Evolutionary conservation across 176 grass and related monocot species (phyloP).

Genomic region (Saccharum spontaneum): DNA sequence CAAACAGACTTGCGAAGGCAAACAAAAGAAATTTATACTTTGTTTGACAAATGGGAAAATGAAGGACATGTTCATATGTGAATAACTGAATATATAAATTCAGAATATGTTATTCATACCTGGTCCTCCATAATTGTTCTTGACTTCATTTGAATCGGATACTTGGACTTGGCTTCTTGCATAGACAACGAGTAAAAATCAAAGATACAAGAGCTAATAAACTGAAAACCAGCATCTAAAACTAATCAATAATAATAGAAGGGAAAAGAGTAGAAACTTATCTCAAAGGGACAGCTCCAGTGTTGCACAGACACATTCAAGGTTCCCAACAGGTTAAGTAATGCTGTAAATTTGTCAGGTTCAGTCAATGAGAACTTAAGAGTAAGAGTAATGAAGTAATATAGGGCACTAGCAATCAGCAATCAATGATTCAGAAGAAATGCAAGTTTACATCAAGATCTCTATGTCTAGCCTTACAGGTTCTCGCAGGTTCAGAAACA

Average conservation of each 20-base stretch:
- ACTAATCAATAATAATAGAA: background rate
- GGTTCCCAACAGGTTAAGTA: too few species aligned
- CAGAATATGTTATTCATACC: background rate
- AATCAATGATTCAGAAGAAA: background rate
- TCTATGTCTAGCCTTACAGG: background rate
- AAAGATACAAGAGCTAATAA: background rate
- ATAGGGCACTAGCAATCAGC: background rate
- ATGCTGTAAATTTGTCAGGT: background rate
- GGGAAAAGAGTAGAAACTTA: background rate
- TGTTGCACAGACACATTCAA: background rate
- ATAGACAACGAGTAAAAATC: background rate
- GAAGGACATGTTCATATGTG: too few species aligned
- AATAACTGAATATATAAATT: too few species aligned
- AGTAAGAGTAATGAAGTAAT: too few species aligned
- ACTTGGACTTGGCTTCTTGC: background rate
- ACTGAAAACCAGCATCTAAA: background rate
- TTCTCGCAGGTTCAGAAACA: background rate
- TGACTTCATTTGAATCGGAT: background rate
- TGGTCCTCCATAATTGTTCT: background rate
- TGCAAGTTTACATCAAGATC: background rate
- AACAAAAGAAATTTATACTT: too few species aligned
- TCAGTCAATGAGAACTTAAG: background rate
- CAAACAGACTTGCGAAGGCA: too few species aligned
- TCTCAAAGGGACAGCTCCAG: background rate
- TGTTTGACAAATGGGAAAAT: too few species aligned